phyloP scores from a whole-genome alignment of 352 stramenopile species.

The Elongisporangium anandrum region DNA sequence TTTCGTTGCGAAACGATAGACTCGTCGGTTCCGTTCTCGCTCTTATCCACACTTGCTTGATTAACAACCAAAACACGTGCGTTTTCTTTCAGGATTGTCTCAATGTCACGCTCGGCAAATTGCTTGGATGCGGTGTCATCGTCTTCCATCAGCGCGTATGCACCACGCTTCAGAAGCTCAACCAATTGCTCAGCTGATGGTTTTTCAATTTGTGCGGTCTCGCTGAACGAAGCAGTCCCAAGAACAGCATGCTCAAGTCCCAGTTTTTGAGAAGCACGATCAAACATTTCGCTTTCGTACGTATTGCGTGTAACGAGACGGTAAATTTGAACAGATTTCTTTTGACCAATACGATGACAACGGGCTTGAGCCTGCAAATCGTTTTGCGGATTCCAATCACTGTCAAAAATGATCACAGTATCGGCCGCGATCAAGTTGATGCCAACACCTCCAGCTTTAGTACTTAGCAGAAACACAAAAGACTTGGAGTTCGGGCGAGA shows the following conservation, averaged over 20 bases:
- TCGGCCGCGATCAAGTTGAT: constrained; percentile 98
- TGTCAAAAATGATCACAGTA: constrained; percentile 99
- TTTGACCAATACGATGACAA: constrained; percentile 99
- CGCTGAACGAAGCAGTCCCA: constrained; percentile 91
- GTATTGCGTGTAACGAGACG: constrained; percentile 97
- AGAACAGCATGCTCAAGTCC: constrained; percentile 98
- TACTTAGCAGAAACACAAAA: constrained; percentile 99
- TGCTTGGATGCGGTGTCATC: constrained; percentile 93
- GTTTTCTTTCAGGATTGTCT: constrained; percentile 92
- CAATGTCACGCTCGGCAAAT: constrained; percentile 96
- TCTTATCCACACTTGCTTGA: constrained; percentile 13
- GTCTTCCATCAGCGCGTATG: constrained; percentile 98
- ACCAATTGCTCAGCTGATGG: constrained; percentile 93
- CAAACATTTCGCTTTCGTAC: constrained; percentile 99
- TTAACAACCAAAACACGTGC: constrained; percentile 67
- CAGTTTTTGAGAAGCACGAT: constrained; percentile 97
- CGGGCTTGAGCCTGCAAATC: constrained; percentile 85
- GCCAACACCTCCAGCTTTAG: constrained; percentile 96
- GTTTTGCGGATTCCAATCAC: constrained; percentile 99
- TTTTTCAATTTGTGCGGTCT: constrained; percentile 84
- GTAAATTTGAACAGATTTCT: constrained; percentile 97
- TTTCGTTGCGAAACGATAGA: constrained; percentile 23
- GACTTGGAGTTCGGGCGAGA: constrained; percentile 92
- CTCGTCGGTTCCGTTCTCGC: constrained; percentile 23
- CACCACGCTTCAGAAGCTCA: constrained; percentile 95